Base-by-base conservation (phyloP, 106 monocot species). In the Phalaenopsis aphrodite region DNA sequence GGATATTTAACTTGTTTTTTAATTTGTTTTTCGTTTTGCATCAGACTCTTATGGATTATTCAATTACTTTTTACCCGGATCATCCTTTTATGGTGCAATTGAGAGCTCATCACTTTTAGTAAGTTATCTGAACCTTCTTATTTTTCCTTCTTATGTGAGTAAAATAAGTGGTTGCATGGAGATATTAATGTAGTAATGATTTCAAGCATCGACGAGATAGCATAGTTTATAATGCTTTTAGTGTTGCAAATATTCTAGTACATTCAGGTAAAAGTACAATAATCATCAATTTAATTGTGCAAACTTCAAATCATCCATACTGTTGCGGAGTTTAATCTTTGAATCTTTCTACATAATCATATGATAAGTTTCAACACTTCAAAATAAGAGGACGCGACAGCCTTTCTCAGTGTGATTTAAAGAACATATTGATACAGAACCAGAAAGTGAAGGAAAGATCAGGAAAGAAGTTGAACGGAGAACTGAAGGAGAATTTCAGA, bases 11-110 rank as follows among this genome's bases (percentile, higher is more conserved):
- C 5, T 23, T 56, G 36, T 87, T 43, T 24, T 66, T 41, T 43
- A 42, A 46, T 23, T 75, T 82, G 6, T 80, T 58, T 83, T 68
- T 82, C 42, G 84, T 81, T 38, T 79, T 82, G 11, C 36, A 36
- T 30, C 91, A 98, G 97, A 98, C 66, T 84, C 90, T 8, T 89
- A 88, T 82, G 97, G 94, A 68, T 64, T 98, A n/a, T 92, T 98
- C 79, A 92, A 92, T 76, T 92, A 85, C 82, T 81, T 98, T 24
- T 75, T 94, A 49, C 97, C 97, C 81, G 89, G 90, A 48, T 84
- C 92, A 83, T 88, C 92, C 74, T 91, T 98, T 79, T 92, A 94
- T 76, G 86, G 92, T 79, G 42, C 90, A 19, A 92, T 98, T 77
- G 92, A 98, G 81, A 91, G 88, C 85, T 94, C 85, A 45, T 91